A percentile compares a stretch with the other conserved stretches of the same genome.
phyloP scores from a whole-genome alignment of 139 green algal species.

The Edaphochlamys debaryana region DNA sequence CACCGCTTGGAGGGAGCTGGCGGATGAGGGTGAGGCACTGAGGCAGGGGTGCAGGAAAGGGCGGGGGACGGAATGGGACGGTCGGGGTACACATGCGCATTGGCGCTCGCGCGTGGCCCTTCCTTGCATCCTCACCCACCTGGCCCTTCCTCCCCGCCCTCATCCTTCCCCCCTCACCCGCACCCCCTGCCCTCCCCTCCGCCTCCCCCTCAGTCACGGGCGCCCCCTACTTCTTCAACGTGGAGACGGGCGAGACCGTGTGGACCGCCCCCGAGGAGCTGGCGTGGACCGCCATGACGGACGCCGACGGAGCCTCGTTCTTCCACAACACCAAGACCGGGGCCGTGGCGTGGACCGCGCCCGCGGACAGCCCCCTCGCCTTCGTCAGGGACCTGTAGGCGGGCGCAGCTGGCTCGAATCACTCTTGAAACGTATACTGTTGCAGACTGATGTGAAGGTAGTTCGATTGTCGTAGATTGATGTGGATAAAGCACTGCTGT shows the following conservation, averaged over 20 bases:
- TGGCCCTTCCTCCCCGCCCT: not conserved
- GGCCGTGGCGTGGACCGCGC: not conserved
- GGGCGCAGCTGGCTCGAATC: not conserved
- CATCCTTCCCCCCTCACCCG: not conserved
- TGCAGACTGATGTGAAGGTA: too few species aligned
- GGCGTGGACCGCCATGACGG: conserved; percentile 20
- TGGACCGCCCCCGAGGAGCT: conserved; percentile 45
- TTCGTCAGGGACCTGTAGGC: not conserved
- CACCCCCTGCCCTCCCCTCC: too few species aligned
- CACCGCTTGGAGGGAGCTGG: too few species aligned
- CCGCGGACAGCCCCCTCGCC: not conserved
- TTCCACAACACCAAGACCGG: conserved; percentile 2
- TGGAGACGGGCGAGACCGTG: conserved; percentile 23
- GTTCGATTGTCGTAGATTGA: too few species aligned
- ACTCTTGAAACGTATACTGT: too few species aligned
- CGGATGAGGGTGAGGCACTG: too few species aligned
- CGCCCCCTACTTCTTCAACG: conserved; percentile 41
- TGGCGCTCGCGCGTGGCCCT: too few species aligned
- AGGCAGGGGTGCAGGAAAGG: too few species aligned
- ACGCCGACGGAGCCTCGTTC: not conserved
- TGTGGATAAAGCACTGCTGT: too few species aligned
- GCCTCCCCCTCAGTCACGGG: not conserved
- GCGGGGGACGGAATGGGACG: too few species aligned
- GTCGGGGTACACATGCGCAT: too few species aligned
- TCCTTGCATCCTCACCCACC: too few species aligned